phyloP scores from a whole-genome alignment of 495 filamentous ascomycete species.

The Staphylotrichum tortipilum region DNA sequence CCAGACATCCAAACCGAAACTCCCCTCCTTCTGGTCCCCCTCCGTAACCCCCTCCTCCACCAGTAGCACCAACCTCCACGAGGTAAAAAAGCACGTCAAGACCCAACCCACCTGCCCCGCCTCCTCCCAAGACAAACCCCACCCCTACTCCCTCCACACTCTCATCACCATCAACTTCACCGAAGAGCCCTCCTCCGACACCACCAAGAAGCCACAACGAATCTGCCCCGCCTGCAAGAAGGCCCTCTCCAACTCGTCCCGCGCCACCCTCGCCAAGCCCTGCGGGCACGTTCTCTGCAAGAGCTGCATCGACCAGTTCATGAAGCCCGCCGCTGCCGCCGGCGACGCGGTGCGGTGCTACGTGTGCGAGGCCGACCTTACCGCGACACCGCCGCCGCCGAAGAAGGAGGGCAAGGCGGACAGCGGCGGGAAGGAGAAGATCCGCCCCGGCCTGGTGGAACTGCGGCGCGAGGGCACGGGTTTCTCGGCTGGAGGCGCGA shows the following conservation, averaged over 20 bases:
- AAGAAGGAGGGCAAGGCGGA: constrained; percentile 44
- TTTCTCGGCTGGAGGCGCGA: constrained; percentile 78
- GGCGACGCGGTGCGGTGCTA: constrained; percentile 61
- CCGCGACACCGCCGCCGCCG: constrained; percentile 27
- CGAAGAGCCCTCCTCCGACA: constrained; percentile 54
- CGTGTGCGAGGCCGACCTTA: constrained; percentile 78
- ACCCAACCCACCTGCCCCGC: constrained; percentile 72
- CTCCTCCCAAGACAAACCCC: constrained; percentile 57
- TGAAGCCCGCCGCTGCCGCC: constrained; percentile 52
- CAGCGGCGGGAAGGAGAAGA: constrained; percentile 48
- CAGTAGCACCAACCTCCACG: constrained; percentile 39
- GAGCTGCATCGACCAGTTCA: constrained; percentile 81
- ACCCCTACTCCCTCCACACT: constrained; percentile 73
- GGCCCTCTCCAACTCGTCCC: constrained; percentile 69
- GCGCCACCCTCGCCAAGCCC: constrained; percentile 79
- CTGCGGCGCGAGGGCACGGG: constrained; percentile 86
- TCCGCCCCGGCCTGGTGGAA: constrained; percentile 72
- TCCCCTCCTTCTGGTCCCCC: constrained; percentile 93
- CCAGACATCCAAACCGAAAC: constrained; percentile 55
- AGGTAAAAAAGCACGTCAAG: constrained; percentile 58
- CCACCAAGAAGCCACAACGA: constrained; percentile 43
- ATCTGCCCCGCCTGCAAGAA: constrained; percentile 89
- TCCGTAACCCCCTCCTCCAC: constrained; percentile 63
- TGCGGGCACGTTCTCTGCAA: constrained; percentile 93
- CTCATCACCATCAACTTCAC: constrained; percentile 75